Evolutionary conservation across 495 filamentous ascomycete genomes (phyloP).

Genomic region (Penicillium psychrofluorescens): DNA sequence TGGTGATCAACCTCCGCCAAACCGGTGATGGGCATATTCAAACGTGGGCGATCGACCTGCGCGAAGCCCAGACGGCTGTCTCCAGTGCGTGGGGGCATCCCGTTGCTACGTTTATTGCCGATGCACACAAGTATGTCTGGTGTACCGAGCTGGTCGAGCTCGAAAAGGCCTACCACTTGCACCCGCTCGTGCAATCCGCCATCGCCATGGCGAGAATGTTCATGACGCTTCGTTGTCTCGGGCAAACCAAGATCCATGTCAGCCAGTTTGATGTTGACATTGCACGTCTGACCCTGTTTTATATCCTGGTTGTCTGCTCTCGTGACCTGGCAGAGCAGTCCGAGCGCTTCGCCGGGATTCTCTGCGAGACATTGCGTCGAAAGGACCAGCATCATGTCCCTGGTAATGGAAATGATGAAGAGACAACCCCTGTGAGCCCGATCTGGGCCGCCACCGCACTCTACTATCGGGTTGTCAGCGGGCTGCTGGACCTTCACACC

Average conservation of each 20-base stretch:
- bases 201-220: slow-evolving; percentile 4
- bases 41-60: not conserved
- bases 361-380: slow-evolving; percentile 1
- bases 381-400: not conserved
- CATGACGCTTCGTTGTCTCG: slow-evolving; percentile 1
- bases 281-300: slow-evolving; percentile 4
- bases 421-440: not conserved
- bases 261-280: not conserved
- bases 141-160: not conserved
- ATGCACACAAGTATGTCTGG: not conserved
- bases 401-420: not conserved
- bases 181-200: slow-evolving; percentile 6
- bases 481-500: slow-evolving; percentile 1
- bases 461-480: slow-evolving; percentile 7
- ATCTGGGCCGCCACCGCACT: slow-evolving; percentile 9
- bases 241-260: not conserved
- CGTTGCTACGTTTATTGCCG: not conserved
- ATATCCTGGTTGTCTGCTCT: slow-evolving; percentile 1
- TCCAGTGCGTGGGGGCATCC: not conserved
- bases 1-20: not conserved
- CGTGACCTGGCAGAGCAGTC: slow-evolving; percentile 3
- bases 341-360: not conserved
- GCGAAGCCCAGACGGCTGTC: not conserved
- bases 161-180: not conserved
- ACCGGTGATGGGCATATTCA: not conserved